Percentiles rank a stretch among this genome's conserved stretches.
Conservation (phyloP, 2,329 filamentous ascomycete genomes). For the Pezicula radicicola region DNA sequence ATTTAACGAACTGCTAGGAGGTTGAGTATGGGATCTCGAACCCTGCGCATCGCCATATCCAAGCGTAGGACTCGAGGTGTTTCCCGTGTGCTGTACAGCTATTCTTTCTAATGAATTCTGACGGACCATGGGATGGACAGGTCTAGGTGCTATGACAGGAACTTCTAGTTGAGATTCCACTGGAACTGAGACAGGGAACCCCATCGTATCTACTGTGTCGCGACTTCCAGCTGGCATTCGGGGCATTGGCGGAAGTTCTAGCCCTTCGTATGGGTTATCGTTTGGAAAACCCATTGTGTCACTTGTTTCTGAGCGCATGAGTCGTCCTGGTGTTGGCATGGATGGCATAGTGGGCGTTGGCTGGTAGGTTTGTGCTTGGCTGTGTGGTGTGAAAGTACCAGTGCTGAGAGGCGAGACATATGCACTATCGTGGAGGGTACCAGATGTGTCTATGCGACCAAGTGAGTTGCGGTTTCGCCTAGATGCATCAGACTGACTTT, state of each 20-base stretch:
- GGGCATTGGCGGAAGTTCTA: not conserved
- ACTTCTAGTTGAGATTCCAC: constrained; percentile 3
- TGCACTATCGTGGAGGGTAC: not conserved
- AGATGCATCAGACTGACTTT: constrained; percentile 3
- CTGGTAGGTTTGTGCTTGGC: too few species aligned
- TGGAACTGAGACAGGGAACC: constrained; percentile 13
- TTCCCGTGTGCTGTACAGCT: constrained; percentile 2
- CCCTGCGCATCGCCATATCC: not conserved
- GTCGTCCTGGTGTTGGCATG: not conserved
- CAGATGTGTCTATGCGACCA: not conserved
- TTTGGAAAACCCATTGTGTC: constrained; percentile 1
- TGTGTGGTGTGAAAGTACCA: not conserved
- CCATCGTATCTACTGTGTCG: constrained; percentile 18
- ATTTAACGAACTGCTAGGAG: not conserved
- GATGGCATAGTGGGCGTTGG: not conserved
- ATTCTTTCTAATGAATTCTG: constrained; percentile 13
- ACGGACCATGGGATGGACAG: constrained; percentile 9
- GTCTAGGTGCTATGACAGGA: constrained; percentile 9
- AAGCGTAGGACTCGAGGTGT: not conserved
- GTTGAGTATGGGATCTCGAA: not conserved
- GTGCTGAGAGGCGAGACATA: constrained; percentile 3
- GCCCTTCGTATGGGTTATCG: not conserved
- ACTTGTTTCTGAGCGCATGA: not conserved
- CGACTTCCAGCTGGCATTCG: not conserved
- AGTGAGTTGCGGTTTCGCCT: not conserved